Evolutionary conservation across 495 filamentous ascomycete genomes (phyloP), one percentile per base, ranked within the genome.

Genomic region (Podospora appendiculata): DNA sequence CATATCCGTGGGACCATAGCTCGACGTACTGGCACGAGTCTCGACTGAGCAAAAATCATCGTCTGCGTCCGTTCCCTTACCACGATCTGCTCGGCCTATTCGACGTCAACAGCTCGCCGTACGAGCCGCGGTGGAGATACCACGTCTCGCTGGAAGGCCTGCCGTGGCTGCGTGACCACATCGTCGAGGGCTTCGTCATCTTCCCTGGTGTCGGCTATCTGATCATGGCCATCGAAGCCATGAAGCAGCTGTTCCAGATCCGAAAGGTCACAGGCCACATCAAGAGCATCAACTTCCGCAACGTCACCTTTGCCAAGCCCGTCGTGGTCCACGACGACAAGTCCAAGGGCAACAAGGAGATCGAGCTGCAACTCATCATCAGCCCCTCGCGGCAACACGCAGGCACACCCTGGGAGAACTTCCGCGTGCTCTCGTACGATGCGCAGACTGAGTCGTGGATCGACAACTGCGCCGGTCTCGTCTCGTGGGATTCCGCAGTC

Each of bases 141-240:
- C 63, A 71, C 40, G 36, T 79, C 4, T 51, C 64, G 45, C 25
- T 70, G n/a, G 50, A 64, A 8, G 70, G 74, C 16, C 54, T 70
- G 3, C 75, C 75, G 7, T 82, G 75, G 76, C 41, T 79, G 0
- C 17, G 53, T 0, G 72, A 73, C 17, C 77, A 80, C 55, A 41
- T 48, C 11, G n/a, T 70, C 9, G 62, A 70, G 18, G 40, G 55
- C 10, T 57, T 63, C 36, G 51, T 53, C 8, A 59, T 86, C 0
- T 79, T 80, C 45, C 80, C 82, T 6, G 78, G 65, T 17, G 68
- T 79, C 7, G 75, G 68, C 0, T 82, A 77, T 50, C 51, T 76
- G 3, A 60, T 63, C 12, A 72, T 73, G 49, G 74, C 71, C 0
- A 45, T 78, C 0, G 81, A 85, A 53, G 71, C 69, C 0, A 55